Conservation (phyloP, 768 basidiomycete species). For the Tremella mesenterica region DNA sequence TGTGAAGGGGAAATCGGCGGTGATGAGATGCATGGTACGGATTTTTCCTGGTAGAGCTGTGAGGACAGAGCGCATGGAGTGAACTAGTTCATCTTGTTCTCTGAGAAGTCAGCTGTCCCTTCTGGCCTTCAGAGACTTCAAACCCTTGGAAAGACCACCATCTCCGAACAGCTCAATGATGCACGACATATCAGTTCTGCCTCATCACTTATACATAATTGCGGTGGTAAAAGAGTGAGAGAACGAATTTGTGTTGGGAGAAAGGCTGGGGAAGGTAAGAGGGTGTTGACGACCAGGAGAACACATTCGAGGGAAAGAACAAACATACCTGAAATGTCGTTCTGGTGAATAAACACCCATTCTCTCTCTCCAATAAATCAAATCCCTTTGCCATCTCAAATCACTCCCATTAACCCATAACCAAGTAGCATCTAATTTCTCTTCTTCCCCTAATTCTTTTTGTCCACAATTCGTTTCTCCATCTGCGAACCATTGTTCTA, state of each 20-base stretch:
- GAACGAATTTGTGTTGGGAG: too few species aligned
- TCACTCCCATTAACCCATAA: constrained; percentile 41
- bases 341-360: constrained; percentile 33
- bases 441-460: constrained; percentile 33
- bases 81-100: constrained; percentile 38
- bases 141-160: neutral
- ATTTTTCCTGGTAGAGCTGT: constrained; percentile 31
- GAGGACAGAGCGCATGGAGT: constrained; percentile 40
- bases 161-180: too few species aligned
- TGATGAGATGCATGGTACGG: constrained; percentile 33
- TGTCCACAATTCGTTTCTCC: constrained; percentile 37
- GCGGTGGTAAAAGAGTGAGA: too few species aligned
- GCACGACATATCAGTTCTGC: too few species aligned
- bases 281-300: neutral
- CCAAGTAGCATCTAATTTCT: constrained; percentile 38
- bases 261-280: too few species aligned
- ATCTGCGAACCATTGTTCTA: constrained; percentile 38
- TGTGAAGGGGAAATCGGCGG: constrained; percentile 29
- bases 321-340: constrained; percentile 37
- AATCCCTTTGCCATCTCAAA: constrained; percentile 30
- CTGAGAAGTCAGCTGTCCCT: constrained; percentile 6
- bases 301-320: neutral
- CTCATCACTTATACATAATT: too few species aligned
- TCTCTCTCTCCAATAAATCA: constrained; percentile 18
- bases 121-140: too few species aligned